A percentile compares a stretch with the other conserved stretches of the same genome.
Evolutionary conservation across 1,284 basidiomycete genomes (phyloP).

Genomic region (Irpex sp.): DNA sequence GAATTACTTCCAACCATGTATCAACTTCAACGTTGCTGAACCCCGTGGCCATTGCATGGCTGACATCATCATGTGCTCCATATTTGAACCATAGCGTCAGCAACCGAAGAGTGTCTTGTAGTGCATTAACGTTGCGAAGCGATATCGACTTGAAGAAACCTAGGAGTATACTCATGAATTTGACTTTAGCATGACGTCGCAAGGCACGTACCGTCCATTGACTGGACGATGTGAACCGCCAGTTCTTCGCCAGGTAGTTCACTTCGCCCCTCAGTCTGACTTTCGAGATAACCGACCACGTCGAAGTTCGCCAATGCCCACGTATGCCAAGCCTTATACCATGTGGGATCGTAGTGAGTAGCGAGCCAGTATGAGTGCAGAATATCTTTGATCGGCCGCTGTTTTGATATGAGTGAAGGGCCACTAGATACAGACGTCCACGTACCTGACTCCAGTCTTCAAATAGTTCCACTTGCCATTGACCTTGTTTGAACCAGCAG

Average conservation of each 20-base stretch:
- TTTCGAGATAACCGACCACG: conserved; percentile 84
- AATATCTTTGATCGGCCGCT: conserved; percentile 82
- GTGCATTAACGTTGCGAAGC: conserved; percentile 84
- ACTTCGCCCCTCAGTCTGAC: conserved; percentile 54
- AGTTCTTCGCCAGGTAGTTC: conserved; percentile 74
- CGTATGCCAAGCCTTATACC: conserved; percentile 99
- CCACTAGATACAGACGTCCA: conserved; percentile 10
- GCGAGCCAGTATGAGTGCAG: conserved; percentile 85
- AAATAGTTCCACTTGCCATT: conserved; percentile 88
- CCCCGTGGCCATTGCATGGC: conserved; percentile 85
- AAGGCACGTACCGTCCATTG: conserved; percentile 73
- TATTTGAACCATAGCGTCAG: conserved; percentile 99
- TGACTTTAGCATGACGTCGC: not conserved
- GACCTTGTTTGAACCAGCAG: conserved; percentile 95
- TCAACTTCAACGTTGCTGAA: conserved; percentile 93
- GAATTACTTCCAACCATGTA: conserved; percentile 98
- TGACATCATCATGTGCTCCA: conserved; percentile 89
- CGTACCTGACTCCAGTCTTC: conserved; percentile 78
- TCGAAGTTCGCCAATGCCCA: conserved; percentile 98
- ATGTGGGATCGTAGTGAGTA: conserved; percentile 88
- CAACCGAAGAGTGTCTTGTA: conserved; percentile 94
- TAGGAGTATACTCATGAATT: conserved; percentile 21
- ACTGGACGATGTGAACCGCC: conserved; percentile 87
- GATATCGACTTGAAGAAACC: conserved; percentile 97
- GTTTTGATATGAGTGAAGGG: conserved; percentile 2